Conservation (phyloP, 768 basidiomycete genomes). For the Rhizopogon salebrosus region DNA sequence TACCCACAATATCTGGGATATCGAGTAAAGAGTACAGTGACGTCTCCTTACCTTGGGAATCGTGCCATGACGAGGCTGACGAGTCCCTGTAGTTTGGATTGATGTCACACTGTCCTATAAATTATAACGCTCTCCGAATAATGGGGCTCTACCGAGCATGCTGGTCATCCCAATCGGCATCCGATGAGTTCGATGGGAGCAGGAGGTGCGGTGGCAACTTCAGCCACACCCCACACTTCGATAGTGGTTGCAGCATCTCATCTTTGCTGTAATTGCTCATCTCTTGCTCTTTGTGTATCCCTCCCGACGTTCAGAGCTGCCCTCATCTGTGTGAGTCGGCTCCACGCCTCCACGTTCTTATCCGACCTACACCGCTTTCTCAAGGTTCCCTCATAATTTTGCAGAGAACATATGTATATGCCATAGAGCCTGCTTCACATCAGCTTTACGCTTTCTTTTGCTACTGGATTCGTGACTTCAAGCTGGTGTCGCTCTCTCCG, state of each 20-base stretch:
- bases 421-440: neutral
- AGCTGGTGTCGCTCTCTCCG: neutral
- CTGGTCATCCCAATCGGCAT: constrained; percentile 10
- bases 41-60: constrained; percentile 14
- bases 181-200: constrained; percentile 19
- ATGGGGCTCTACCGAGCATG: neutral
- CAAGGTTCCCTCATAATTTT: constrained; percentile 5
- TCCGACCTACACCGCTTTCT: constrained; percentile 21
- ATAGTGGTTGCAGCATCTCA: neutral
- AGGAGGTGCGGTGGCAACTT: neutral
- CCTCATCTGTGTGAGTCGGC: neutral
- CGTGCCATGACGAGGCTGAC: constrained; percentile 8
- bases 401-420: neutral
- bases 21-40: constrained; percentile 19
- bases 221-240: constrained; percentile 1
- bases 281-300: neutral
- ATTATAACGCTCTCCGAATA: neutral
- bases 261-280: neutral
- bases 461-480: neutral
- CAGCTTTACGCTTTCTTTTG: neutral
- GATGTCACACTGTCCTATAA: neutral
- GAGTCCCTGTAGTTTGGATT: neutral
- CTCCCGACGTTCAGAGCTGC: neutral
- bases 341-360: constrained; percentile 5
- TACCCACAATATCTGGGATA: neutral